Evolutionary conservation across 1,284 basidiomycete genomes (phyloP), one percentile per base, ranked within the genome.

Genomic region (Ustilago tritici): DNA sequence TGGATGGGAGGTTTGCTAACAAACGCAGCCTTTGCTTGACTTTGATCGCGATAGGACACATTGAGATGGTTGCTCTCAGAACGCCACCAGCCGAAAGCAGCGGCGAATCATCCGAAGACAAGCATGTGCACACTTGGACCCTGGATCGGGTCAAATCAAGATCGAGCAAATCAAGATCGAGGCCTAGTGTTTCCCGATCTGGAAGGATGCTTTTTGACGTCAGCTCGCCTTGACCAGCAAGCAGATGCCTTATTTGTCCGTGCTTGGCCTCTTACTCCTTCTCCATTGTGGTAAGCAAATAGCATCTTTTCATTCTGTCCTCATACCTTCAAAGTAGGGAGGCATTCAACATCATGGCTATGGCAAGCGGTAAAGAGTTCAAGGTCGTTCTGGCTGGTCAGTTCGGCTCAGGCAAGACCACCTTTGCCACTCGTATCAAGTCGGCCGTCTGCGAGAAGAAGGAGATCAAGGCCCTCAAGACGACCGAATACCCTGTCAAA

Each of bases 381-480:
- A 77, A 77, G 64, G 61, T 77, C 32, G 75, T 77, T 41, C 63
- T 77, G 34, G 75, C 70, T 53, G 75, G 75, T 47, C 70, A 70
- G 43, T 77, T 77, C 43, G 75, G 75, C 36, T 59, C 61, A 3
- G 75, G 75, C 54, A 77, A 73, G 75, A 77, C 75, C 10, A 47
- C 70, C 19, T 77, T 77, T 57, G 75, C 75, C 64, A 77, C 75
- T 23, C 75, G 75, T 34, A 54, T 77, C 63, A 72, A 61, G 61
- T 66, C 70, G 63, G 75, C 75, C 52, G 70, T 63, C 56, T 46
- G 70, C 9, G 55, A 66, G 50, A 43, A 43, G 34, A 77, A 73
- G 70, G 63, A 72, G 75, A 73, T 73, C 75, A 77, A 77, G 61
- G 75, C 75, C 19, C 67, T 77, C 56, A 72, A 70, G 63, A 73